A percentile compares a stretch with the other conserved stretches of the same genome.
Conservation (phyloP, 2,329 filamentous ascomycete species). For the Beauveria asiatica region DNA sequence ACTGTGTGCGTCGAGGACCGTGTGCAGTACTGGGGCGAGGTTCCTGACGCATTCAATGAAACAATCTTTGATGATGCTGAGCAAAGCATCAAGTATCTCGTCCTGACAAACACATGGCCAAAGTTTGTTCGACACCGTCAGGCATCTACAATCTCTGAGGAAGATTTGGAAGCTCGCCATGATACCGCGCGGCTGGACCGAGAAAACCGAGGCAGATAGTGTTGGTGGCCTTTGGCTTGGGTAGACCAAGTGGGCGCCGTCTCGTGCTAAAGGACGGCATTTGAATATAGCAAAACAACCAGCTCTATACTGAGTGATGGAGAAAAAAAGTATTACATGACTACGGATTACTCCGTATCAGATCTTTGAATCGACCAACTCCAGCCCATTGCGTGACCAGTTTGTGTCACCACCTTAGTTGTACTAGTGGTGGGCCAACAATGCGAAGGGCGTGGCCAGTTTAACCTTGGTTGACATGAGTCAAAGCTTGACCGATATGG, state of each 20-base stretch:
- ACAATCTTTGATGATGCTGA: conserved; percentile 51
- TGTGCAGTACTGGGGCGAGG: conserved; percentile 30
- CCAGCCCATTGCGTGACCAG: background rate
- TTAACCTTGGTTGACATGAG: background rate
- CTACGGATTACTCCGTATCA: background rate
- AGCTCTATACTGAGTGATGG: background rate
- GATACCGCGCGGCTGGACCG: background rate
- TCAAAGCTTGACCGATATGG: background rate
- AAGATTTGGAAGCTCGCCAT: background rate
- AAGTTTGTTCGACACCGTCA: conserved; percentile 39
- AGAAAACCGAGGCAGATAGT: background rate
- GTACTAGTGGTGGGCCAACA: background rate
- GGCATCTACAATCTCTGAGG: conserved; percentile 17
- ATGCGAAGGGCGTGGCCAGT: background rate
- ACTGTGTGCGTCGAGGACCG: conserved; percentile 8
- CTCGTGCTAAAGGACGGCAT: background rate
- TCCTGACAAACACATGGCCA: conserved; percentile 61
- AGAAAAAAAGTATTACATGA: no score
- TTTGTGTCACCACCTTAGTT: background rate
- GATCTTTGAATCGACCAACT: background rate
- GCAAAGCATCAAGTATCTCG: conserved; percentile 55
- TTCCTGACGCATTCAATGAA: conserved; percentile 39
- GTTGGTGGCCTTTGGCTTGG: no score
- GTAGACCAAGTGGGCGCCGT: no score
- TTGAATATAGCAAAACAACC: background rate